These are phyloP conservation scores for Mallotus nudiflorus DNA, from an alignment of 345 rosid genomes.

Conservation along the genomic window DNA sequence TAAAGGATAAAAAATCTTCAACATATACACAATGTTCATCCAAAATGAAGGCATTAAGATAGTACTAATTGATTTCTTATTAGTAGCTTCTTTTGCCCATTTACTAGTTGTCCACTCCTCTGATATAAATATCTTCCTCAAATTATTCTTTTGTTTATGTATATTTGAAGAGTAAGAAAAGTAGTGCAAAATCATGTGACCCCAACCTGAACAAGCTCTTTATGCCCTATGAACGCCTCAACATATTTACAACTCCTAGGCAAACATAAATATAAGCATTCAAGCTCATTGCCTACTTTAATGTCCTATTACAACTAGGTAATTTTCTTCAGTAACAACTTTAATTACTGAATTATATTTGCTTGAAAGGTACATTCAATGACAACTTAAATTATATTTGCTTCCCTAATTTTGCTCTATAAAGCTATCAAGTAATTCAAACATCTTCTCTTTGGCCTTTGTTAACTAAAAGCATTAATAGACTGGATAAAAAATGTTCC, in stretches of 20 bases:
- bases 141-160: not conserved
- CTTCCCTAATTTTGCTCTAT: not conserved
- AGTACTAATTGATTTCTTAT: not conserved
- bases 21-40: constrained; percentile 3
- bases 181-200: constrained; percentile 3
- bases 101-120: constrained; percentile 4
- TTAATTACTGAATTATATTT: not conserved
- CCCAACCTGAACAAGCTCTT: not conserved
- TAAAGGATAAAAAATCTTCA: constrained; percentile 10
- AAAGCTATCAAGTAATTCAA: not conserved
- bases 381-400: not conserved
- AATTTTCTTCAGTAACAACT: not conserved
- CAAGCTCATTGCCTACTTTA: not conserved
- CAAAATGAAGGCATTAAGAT: constrained; percentile 12
- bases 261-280: not conserved
- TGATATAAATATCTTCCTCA: not conserved
- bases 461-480: constrained; percentile 5
- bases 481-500: not conserved
- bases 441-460: not conserved
- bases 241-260: not conserved
- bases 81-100: not conserved
- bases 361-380: not conserved
- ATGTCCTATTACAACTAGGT: not conserved
- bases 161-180: constrained; percentile 5
- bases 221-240: not conserved